A percentile compares a stretch with the other conserved stretches of the same genome.
Conservation (phyloP, 768 basidiomycete genomes). For the Boletus subcaerulescens region DNA sequence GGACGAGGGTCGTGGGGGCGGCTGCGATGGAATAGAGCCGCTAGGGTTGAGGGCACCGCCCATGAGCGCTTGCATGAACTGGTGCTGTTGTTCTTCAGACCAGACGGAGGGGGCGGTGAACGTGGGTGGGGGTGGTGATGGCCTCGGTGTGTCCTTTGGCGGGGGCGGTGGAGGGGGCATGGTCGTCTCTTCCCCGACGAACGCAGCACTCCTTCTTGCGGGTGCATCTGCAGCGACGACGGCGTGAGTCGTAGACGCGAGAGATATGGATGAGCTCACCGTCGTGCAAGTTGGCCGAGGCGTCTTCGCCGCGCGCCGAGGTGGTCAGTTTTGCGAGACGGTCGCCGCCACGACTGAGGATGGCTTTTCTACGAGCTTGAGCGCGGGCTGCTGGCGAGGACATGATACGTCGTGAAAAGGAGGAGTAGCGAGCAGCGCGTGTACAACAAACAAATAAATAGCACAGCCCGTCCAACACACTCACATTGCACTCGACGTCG, state of each 20-base stretch:
- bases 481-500: not conserved
- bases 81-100: conserved; percentile 66
- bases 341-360: conserved; percentile 67
- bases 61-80: conserved; percentile 67
- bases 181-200: conserved; percentile 36
- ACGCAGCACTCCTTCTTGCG: conserved; percentile 22
- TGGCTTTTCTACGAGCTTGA: conserved; percentile 76
- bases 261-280: conserved; percentile 28
- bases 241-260: not conserved
- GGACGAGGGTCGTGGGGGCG: not conserved
- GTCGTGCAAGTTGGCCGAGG: conserved; percentile 50
- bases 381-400: conserved; percentile 62
- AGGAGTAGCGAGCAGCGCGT: conserved; percentile 5
- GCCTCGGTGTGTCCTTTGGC: conserved; percentile 24
- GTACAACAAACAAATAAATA: too few relatives aligned
- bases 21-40: conserved; percentile 15
- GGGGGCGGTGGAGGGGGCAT: conserved; percentile 27
- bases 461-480: too few relatives aligned
- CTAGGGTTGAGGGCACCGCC: conserved; percentile 32
- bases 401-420: conserved; percentile 19
- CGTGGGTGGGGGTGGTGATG: conserved; percentile 25
- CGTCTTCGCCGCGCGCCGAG: conserved; percentile 69
- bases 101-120: conserved; percentile 46
- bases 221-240: conserved; percentile 6
- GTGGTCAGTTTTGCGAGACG: conserved; percentile 78